Evolutionary conservation across 2,329 filamentous ascomycete species (phyloP), one percentile per base, ranked within the genome.

Genomic region (Colletotrichum sp.): DNA sequence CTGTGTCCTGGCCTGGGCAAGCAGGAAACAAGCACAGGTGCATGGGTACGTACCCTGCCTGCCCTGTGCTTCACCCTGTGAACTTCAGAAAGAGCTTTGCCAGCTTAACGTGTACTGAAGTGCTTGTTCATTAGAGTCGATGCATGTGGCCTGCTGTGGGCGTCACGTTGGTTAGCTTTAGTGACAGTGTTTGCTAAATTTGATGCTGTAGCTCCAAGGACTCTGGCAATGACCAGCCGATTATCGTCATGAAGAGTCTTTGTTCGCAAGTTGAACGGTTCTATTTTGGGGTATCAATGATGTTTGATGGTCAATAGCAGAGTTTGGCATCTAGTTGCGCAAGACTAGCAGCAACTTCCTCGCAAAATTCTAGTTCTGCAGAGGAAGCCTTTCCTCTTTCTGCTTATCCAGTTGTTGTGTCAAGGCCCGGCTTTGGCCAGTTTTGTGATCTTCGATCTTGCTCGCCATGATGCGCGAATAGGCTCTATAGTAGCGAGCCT

Each of bases 21-120:
- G 32, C 55, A 60, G 61, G 28, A 71, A 43, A 39, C 52, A 32
- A 36, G 34, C 36, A 36, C 28, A 30, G 22, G 9, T 34, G 65
- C 8, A 52, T 3, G 4, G 73, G 64, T 75, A 75, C 69, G 73
- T 73, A 73, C 62, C 72, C 15, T 55, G 18, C 18, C 39, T 48
- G 55, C 39, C 62, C 72, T 30, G 52, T 68, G 66, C 66, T 30
- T 55, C 30, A 60, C 18, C 62, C 62, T 32, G 8, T 28, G 58
- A 61, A 18, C 39, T 18, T 22, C 39, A 48, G 18, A 48, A 48
- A 48, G 6, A 48, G 18, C 39, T 48, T 32, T 32, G 32, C 39
- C 39, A 48, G 39, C 39, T 22, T 48, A 12, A 7, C 18, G n/a
- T 32, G 32, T 32, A 34, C 32, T 34, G 32, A 34, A 34, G 32